Evolutionary conservation across 2,329 filamentous ascomycete genomes (phyloP).

Genomic region (Colletotrichum limetticola): DNA sequence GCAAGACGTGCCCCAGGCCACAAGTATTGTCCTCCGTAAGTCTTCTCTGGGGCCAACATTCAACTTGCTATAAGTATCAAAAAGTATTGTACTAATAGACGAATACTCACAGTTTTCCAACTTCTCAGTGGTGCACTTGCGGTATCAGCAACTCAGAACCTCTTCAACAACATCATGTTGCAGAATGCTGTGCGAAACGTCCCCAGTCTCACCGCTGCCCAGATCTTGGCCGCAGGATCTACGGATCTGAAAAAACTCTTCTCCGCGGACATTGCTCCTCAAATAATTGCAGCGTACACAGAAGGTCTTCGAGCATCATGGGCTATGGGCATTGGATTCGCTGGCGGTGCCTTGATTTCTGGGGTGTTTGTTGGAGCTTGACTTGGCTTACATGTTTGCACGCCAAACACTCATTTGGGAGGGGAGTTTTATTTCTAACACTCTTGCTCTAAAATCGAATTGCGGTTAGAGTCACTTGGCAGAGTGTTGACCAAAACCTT

Average conservation of each 20-base stretch:
- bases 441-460: too few species aligned
- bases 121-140: neutral
- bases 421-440: too few species aligned
- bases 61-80: too few species aligned
- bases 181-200: neutral
- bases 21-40: neutral
- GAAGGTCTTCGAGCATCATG: neutral
- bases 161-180: neutral
- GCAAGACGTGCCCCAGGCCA: neutral
- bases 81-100: too few species aligned
- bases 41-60: neutral
- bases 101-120: neutral
- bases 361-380: neutral
- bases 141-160: neutral
- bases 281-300: neutral
- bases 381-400: neutral
- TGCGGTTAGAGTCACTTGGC: too few species aligned
- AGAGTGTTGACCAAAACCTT: too few species aligned
- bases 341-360: neutral
- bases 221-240: neutral
- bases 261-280: neutral
- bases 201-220: neutral
- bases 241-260: neutral
- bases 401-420: too few species aligned
- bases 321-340: neutral